Evolutionary conservation across 2,329 filamentous ascomycete genomes (phyloP), one percentile per base, ranked within the genome.

Genomic region (Clarireedia homoeocarpa): DNA sequence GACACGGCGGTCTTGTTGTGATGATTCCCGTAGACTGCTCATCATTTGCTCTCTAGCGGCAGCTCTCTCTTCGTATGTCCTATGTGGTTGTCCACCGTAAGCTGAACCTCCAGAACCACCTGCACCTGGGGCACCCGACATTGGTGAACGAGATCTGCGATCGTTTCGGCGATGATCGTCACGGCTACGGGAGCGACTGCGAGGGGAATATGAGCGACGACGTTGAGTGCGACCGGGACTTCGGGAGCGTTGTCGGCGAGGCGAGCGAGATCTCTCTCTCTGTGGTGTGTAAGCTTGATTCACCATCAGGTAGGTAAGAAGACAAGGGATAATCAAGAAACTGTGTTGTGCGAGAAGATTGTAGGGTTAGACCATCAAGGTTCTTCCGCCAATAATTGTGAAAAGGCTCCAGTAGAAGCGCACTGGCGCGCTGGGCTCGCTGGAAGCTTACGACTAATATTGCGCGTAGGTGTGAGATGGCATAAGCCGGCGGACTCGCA

Each of bases 1-100:
- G 83, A 99, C 94, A 65, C 94, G 91, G 71, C 94, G 92, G 80
- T 99, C 94, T 76, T 99, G 94, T 73, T 97, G 94, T 60, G 94
- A 97, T 47, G 89, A 88, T 70, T 97, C 94, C 71, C 91, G 86
- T 67, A 96, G 86, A 71, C 84, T 91, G 75, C 85, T 87, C 89
- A 97, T 95, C 90, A 95, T 96, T 72, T 91, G 86, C 75, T 96
- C 91, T 75, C 94, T 91, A 68, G 88, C 87, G 61, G 80, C 84
- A 61, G 83, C 78, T 68, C 91, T 85, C 69, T 96, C 91, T 73
- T 97, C 92, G 74, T 84, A 89, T 57, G 84, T 85, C 74, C 91
- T 85, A 73, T 86, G 83, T 67, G 82, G 80, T 68, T 80, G 81
- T 71, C 80, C 82, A 72, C 77, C 78, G 74, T 83, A 87, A 67